Evolutionary conservation across 2,329 filamentous ascomycete species (phyloP).

Genomic region (Aspergillus felis): DNA sequence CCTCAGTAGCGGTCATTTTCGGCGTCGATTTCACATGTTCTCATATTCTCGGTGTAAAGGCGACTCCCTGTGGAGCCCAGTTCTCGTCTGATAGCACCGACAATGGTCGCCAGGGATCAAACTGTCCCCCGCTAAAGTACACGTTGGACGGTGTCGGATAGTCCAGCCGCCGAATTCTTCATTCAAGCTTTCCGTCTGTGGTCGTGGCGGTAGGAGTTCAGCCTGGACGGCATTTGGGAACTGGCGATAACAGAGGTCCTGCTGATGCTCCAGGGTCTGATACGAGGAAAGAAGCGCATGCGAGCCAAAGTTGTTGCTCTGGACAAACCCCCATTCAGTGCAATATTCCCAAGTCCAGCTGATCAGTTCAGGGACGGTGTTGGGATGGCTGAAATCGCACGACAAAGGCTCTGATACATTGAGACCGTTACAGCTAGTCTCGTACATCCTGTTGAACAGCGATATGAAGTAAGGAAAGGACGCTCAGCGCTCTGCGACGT

Average conservation of each 20-base stretch:
- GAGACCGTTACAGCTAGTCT: conserved; percentile 39
- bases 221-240: conserved; percentile 42
- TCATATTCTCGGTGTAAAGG: no score
- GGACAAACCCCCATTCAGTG: conserved; percentile 51
- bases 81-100: conserved; percentile 41
- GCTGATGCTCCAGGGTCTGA: conserved; percentile 43
- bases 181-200: conserved; percentile 40
- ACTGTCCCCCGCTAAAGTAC: conserved; percentile 50
- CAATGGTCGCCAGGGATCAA: conserved; percentile 51
- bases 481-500: conserved; percentile 41
- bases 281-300: conserved; percentile 47
- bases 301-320: conserved; percentile 46
- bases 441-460: conserved; percentile 37
- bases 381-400: conserved; percentile 37
- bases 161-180: conserved; percentile 47
- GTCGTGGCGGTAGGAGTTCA: conserved; percentile 41
- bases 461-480: conserved; percentile 35
- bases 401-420: conserved; percentile 18
- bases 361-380: conserved; percentile 37
- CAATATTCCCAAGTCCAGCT: conserved; percentile 53
- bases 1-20: no score
- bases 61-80: conserved; percentile 38
- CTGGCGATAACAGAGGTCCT: conserved; percentile 46
- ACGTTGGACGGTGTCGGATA: conserved; percentile 50
- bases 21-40: no score